Conservation (phyloP, 257 asterid species). For the Solanum appendiculatum region DNA sequence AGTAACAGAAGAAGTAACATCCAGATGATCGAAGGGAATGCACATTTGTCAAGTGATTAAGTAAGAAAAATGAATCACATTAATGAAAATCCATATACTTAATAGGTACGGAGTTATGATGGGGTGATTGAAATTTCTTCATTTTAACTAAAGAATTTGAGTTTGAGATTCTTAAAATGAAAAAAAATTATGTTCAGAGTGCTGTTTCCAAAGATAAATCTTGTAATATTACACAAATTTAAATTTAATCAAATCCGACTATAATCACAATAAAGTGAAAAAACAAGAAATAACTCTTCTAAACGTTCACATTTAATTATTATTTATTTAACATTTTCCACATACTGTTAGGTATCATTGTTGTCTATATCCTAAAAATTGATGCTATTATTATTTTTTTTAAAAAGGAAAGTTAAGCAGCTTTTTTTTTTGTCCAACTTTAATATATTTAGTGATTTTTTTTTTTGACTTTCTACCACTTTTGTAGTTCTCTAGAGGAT, state of each 20-base stretch:
- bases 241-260: rapidly evolving
- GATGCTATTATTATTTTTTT: not conserved
- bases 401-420: not conserved
- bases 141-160: not conserved
- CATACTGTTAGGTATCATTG: not conserved
- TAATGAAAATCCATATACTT: not conserved
- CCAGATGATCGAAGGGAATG: not conserved
- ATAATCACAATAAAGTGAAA: rapidly evolving
- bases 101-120: not conserved
- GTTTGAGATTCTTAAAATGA: rapidly evolving
- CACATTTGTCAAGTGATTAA: not conserved
- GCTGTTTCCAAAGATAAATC: too few relatives aligned
- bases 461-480: not conserved
- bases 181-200: not conserved
- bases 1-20: not conserved
- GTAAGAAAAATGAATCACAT: not conserved
- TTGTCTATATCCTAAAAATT: not conserved
- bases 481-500: not conserved
- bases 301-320: not conserved
- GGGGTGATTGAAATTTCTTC: not conserved
- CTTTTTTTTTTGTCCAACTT: not conserved
- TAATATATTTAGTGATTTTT: not conserved
- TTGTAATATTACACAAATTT: too few relatives aligned
- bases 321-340: not conserved
- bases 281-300: not conserved